phyloP scores from a whole-genome alignment of 495 filamentous ascomycete species.

The Extremus antarcticus region DNA sequence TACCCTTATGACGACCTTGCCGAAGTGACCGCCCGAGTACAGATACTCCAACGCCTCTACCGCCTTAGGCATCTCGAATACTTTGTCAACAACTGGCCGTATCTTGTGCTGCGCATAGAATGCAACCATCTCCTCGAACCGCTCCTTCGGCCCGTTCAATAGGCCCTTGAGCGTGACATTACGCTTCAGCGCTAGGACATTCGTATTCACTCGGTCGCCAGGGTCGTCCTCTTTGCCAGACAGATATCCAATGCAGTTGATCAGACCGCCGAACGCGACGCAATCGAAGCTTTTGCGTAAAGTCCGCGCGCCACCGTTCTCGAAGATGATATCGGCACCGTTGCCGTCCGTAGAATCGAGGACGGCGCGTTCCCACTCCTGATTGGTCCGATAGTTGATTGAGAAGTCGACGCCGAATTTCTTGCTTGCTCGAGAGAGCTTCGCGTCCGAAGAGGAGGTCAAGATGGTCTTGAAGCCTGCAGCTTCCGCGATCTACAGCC shows the following conservation, averaged over 20 bases:
- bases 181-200: constrained; percentile 15
- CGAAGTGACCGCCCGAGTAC: constrained; percentile 27
- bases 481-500: constrained; percentile 17
- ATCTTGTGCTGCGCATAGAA: constrained; percentile 27
- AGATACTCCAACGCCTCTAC: constrained; percentile 39
- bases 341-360: constrained; percentile 28
- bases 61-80: constrained; percentile 27
- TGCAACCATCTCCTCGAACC: constrained; percentile 25
- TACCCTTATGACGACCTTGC: constrained; percentile 17
- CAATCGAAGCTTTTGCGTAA: constrained; percentile 28
- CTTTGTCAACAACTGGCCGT: constrained; percentile 24
- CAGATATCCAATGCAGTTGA: constrained; percentile 21
- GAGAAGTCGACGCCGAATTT: constrained; percentile 33
- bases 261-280: constrained; percentile 18
- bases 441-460: constrained; percentile 38
- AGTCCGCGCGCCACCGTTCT: constrained; percentile 40
- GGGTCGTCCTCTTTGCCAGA: constrained; percentile 14
- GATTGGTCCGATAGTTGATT: constrained; percentile 37
- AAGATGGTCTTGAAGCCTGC: constrained; percentile 35
- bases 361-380: constrained; percentile 36
- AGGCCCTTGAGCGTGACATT: constrained; percentile 22
- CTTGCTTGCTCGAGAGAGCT: constrained; percentile 31
- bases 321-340: constrained; percentile 40
- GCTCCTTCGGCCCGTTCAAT: constrained; percentile 18
- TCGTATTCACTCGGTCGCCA: constrained; percentile 11